A percentile compares a stretch with the other conserved stretches of the same genome.
Evolutionary conservation across 208 protist genomes (phyloP).

Genomic region (Naegleria lovaniensis): DNA sequence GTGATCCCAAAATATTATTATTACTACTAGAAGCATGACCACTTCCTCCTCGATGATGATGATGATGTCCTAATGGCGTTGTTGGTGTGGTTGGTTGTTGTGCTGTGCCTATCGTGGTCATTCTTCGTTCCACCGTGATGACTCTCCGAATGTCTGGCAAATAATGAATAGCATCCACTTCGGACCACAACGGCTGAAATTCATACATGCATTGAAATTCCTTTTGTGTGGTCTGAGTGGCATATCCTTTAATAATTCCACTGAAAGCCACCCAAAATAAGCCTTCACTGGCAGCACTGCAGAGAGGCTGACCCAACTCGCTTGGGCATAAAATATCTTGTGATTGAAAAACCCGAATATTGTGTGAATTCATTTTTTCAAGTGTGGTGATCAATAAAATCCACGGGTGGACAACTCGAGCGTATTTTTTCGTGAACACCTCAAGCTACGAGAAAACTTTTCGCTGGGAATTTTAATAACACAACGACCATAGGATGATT

Average conservation of each 20-base stretch:
- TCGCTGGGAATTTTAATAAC: too few relatives aligned
- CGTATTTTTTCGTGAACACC: too few relatives aligned
- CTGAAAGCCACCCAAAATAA: conserved; percentile 6
- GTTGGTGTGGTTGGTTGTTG: too few relatives aligned
- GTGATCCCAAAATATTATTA: neutral
- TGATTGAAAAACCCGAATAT: conserved; percentile 18
- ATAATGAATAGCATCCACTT: neutral
- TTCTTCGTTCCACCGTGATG: neutral
- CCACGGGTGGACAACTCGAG: too few relatives aligned
- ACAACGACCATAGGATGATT: too few relatives aligned
- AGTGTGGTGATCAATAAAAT: too few relatives aligned
- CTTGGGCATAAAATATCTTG: conserved; percentile 8
- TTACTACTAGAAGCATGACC: too few relatives aligned
- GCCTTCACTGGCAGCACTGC: neutral
- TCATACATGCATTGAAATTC: neutral
- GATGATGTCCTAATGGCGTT: neutral
- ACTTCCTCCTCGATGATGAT: neutral
- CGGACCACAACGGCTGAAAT: neutral
- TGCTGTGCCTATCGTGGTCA: too few relatives aligned
- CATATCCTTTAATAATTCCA: neutral
- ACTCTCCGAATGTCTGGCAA: neutral
- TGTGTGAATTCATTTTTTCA: neutral
- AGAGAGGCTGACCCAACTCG: neutral
- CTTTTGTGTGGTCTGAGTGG: neutral
- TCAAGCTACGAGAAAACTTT: too few relatives aligned